Evolutionary conservation across 2,329 filamentous ascomycete species (phyloP).

Genomic region (Curvularia verruculosa): DNA sequence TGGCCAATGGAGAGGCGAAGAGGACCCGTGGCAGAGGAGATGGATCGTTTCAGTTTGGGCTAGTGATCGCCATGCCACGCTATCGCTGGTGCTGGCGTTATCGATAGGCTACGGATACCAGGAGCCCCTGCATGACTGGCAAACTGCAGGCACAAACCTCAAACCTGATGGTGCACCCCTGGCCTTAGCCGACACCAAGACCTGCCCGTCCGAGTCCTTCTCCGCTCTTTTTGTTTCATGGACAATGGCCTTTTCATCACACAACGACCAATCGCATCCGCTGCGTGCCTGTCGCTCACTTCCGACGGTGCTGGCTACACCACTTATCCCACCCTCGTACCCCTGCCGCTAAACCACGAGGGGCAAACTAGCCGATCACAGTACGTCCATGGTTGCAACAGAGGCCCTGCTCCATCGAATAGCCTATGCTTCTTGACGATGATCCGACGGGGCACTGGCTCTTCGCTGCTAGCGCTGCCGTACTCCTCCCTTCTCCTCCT

Average conservation of each 20-base stretch:
- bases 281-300: conserved; percentile 36
- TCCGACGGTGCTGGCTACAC: conserved; percentile 28
- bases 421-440: conserved; percentile 30
- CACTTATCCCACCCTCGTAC: conserved; percentile 24
- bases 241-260: conserved; percentile 32
- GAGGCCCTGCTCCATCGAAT: conserved; percentile 31
- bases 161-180: conserved; percentile 30
- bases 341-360: conserved; percentile 33
- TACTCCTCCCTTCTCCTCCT: conserved; percentile 13
- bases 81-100: conserved; percentile 23
- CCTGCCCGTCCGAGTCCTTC: conserved; percentile 22
- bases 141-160: conserved; percentile 21
- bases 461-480: conserved; percentile 21
- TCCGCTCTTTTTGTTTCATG: conserved; percentile 40
- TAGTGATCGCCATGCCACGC: conserved; percentile 28
- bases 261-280: conserved; percentile 30
- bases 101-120: conserved; percentile 34
- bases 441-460: conserved; percentile 37
- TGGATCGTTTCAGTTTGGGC: conserved; percentile 32
- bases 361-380: conserved; percentile 29
- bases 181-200: conserved; percentile 23
- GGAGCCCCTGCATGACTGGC: conserved; percentile 26
- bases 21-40: conserved; percentile 10
- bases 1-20: conserved; percentile 26
- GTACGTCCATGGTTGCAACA: conserved; percentile 32